Evolutionary conservation across 2,329 filamentous ascomycete species (phyloP), one percentile per base, ranked within the genome.

Genomic region (Ophiostoma angusticollis): DNA sequence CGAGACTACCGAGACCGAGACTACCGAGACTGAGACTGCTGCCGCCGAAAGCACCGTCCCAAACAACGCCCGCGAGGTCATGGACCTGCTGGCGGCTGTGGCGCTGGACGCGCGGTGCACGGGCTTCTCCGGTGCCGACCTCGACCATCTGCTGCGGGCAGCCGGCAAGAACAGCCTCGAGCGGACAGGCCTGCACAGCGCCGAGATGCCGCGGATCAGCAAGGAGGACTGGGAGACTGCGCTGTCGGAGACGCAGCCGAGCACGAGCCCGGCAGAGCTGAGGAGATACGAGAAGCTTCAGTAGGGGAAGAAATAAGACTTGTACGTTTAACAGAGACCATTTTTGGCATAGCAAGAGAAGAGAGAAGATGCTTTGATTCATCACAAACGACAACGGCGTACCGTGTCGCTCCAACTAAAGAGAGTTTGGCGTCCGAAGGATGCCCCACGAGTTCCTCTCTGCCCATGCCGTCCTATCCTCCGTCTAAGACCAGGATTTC

Each of bases 41-140:
- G 30, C 23, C 13, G 28, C 75, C 8, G 63, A 71, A 5, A n/a
- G n/a, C n/a, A n/a, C n/a, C n/a, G n/a, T n/a, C n/a, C n/a, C n/a
- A n/a, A n/a, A n/a, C n/a, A n/a, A n/a, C n/a, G 70, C 69, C 38
- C 56, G 64, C 9, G 63, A 71, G 0, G 61, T 65, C 1, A 40
- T 42, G 28, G 36, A 35, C 1, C 31, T 41, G 14, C 60, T 91
- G 1, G 73, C 73, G 3, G 59, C 60, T 3, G 67, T 94, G 5
- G 89, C 84, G 0, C 65, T 72, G 23, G 77, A 80, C 41, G 43
- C 53, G 8, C 64, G 76, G 9, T 95, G 87, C 55, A 66, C 72
- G 9, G 76, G 83, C 18, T 96, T 89, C 57, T 89, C 81, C 43
- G 76, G 75, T 43, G 76, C 76, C 1, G 76, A 80, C 50, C 56